Base-by-base conservation (phyloP, 2,329 filamentous ascomycete species). In the Trichophyton simii region DNA sequence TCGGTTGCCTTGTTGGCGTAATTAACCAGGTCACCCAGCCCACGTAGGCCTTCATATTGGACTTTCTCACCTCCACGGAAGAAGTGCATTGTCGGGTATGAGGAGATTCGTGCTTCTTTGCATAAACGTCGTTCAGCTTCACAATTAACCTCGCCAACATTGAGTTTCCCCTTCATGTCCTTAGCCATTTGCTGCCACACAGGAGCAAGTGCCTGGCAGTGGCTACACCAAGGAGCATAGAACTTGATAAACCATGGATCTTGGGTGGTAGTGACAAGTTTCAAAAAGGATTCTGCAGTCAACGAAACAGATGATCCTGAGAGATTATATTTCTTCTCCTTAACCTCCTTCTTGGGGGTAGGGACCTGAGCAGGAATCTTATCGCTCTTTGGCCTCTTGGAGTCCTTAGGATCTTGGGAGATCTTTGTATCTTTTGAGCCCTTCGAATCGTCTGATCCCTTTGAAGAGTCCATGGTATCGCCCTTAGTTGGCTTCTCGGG, bases 171-270 rank as follows among this genome's bases (percentile, higher is more conserved):
- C 73, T 91, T 84, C 89, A 96, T 94, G 70, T 92, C 89, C 72
- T 91, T 91, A 52, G 88, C 88, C 75, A 99, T 84, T 69, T 92
- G 88, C 64, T 85, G 79, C 94, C 94, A 99, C 65, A 85, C 91
- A 2, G 94, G 88, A 41, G 88, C 89, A 81, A 99, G 85, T 42
- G 89, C 89, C 76, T 96, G 89, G 75, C 95, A 99, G 75, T 99
- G 94, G 67, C 86, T 85, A 73, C 94, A 99, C 94, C 92, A 97
- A 4, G 94, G 95, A 18, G 90, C 91, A 72, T 96, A 97, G 73
- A 99, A 97, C 75, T 99, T 99, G 80, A 99, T 85, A 71, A 99
- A 96, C 94, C 94, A 99, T 4, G 91, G 87, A 65, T 97, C 91
- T 65, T 88, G 84, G 0, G 90, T 91, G 72, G 86, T 88, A 2